Percentiles rank a stretch among this genome's conserved stretches.
Conservation (phyloP, 495 filamentous ascomycete species). For the Usnea hakonensis region DNA sequence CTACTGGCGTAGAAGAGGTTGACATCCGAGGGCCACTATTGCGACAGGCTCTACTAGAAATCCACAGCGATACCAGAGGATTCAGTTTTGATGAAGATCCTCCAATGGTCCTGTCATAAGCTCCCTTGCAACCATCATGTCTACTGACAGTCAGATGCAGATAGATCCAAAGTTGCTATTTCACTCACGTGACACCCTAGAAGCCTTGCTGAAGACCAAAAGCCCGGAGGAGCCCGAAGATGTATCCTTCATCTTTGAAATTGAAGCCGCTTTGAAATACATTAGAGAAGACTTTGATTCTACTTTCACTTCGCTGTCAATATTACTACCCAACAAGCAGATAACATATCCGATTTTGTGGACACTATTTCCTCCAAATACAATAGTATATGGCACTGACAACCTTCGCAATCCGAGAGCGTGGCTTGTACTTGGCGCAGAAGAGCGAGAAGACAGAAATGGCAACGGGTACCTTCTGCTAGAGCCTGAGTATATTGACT, state of each 20-base stretch:
- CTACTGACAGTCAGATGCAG: not conserved
- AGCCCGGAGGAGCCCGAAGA: not conserved
- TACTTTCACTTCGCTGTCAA: not conserved
- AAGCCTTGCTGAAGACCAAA: not conserved
- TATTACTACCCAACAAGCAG: not conserved
- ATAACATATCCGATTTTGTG: not conserved
- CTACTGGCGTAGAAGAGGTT: not conserved
- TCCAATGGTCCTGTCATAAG: not conserved
- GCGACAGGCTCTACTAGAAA: not conserved
- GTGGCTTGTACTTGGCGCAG: not conserved
- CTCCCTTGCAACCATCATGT: not conserved
- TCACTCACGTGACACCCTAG: not conserved
- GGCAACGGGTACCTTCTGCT: not conserved
- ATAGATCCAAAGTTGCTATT: not conserved
- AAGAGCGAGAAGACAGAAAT: not conserved
- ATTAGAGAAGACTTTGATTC: not conserved
- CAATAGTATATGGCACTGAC: not conserved
- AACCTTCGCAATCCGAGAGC: not conserved
- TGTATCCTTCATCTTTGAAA: not conserved
- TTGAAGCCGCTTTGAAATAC: not conserved
- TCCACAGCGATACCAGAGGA: not conserved
- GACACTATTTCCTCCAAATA: not conserved
- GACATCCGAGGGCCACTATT: not conserved
- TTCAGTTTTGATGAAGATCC: not conserved
- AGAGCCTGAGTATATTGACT: not conserved